phyloP scores from a whole-genome alignment of 306 rosid species.

The Trifolium fragiferum region DNA sequence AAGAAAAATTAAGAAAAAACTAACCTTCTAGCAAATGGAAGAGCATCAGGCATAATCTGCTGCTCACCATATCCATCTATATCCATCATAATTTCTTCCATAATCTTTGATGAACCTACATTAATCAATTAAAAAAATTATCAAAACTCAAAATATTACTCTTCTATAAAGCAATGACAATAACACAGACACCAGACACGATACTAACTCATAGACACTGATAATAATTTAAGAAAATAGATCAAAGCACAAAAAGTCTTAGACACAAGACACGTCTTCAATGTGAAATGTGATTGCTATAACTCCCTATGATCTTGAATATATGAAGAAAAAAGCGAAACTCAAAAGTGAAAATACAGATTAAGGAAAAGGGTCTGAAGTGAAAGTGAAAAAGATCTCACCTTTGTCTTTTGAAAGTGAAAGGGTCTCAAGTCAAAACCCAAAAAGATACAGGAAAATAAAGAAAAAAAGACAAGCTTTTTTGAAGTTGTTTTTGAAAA shows the following conservation, averaged over 20 bases:
- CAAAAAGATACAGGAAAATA: too few species aligned
- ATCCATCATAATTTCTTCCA: neutral
- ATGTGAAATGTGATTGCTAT: too few species aligned
- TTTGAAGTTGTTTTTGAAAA: too few species aligned
- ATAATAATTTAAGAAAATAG: neutral
- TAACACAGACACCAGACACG: neutral
- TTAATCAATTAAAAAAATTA: neutral
- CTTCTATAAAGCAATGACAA: neutral
- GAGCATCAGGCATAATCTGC: neutral
- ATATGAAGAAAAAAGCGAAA: too few species aligned
- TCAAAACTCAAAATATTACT: neutral
- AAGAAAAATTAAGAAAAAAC: neutral
- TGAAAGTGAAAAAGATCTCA: too few species aligned
- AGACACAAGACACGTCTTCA: neutral
- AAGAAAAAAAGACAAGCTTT: too few species aligned
- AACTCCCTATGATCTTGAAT: too few species aligned
- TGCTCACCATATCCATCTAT: neutral
- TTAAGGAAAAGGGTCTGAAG: too few species aligned
- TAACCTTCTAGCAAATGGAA: neutral
- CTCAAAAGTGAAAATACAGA: too few species aligned
- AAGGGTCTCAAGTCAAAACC: too few species aligned
- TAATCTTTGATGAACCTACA: neutral
- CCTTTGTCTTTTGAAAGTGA: too few species aligned
- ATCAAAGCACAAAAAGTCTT: neutral
- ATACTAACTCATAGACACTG: neutral